A percentile compares a stretch with the other conserved stretches of the same genome.
These are phyloP conservation scores for Elsinoe ampelina DNA, from an alignment of 2,329 filamentous ascomycete genomes.

Conservation along the genomic window DNA sequence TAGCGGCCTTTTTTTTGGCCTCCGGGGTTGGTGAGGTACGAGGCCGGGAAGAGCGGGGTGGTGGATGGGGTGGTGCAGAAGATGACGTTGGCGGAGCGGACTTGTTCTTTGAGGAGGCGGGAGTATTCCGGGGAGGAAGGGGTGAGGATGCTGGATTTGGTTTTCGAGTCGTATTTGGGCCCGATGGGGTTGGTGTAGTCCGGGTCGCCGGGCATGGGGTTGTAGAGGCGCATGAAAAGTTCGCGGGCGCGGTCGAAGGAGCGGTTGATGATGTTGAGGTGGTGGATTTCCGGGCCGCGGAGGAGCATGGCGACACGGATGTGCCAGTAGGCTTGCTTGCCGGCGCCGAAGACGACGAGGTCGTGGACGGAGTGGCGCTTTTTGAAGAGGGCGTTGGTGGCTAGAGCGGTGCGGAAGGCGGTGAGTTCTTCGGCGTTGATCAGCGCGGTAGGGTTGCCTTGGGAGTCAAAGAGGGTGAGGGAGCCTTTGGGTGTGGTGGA, in stretches of 20 bases:
- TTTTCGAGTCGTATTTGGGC: constrained; percentile 29
- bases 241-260: constrained; percentile 50
- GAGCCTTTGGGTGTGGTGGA: constrained; percentile 38
- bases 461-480: constrained; percentile 47
- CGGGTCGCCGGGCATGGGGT: constrained; percentile 30
- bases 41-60: constrained; percentile 63
- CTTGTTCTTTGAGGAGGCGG: constrained; percentile 59
- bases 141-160: constrained; percentile 60
- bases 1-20: constrained; percentile 61
- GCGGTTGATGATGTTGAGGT: constrained; percentile 76
- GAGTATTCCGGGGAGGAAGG: constrained; percentile 60
- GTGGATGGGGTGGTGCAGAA: constrained; percentile 80
- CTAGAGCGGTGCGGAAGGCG: constrained; percentile 58
- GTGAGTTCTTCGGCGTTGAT: constrained; percentile 61
- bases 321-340: constrained; percentile 91
- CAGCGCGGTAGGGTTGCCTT: constrained; percentile 48
- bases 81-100: constrained; percentile 67
- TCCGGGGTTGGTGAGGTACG: constrained; percentile 62
- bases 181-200: constrained; percentile 29
- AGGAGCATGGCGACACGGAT: constrained; percentile 73
- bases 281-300: constrained; percentile 58
- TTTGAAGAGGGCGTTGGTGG: constrained; percentile 51
- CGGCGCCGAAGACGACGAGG: constrained; percentile 76
- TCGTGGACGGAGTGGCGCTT: constrained; percentile 62
- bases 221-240: constrained; percentile 47